phyloP scores from a whole-genome alignment of 768 basidiomycete genomes.

The Trametes punicea region DNA sequence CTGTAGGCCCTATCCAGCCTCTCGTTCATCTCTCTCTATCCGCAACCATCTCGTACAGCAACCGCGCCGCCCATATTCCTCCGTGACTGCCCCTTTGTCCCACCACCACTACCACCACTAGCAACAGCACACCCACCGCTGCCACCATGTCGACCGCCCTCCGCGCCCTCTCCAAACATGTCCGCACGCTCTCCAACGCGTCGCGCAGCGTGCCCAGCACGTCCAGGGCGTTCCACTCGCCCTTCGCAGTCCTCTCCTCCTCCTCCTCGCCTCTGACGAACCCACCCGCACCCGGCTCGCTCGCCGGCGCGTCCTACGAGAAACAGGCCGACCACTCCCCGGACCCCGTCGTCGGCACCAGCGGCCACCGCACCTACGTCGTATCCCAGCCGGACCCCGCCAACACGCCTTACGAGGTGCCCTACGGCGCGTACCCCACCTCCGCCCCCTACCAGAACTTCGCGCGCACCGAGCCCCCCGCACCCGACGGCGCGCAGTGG shows the following conservation, averaged over 20 bases:
- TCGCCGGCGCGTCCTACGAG: slow-evolving; percentile 45
- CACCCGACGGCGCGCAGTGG: slow-evolving; percentile 33
- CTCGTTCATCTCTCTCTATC: background rate
- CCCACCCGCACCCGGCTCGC: slow-evolving; percentile 28
- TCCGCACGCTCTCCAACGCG: slow-evolving; percentile 29
- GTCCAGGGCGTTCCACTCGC: slow-evolving; percentile 61
- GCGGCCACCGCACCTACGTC: slow-evolving; percentile 62
- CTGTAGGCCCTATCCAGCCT: background rate
- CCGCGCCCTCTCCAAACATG: slow-evolving; percentile 29
- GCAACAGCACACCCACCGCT: slow-evolving; percentile 6
- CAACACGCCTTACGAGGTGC: slow-evolving; percentile 62
- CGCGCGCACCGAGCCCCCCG: slow-evolving; percentile 39
- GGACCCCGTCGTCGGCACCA: slow-evolving; percentile 43
- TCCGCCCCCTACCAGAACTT: slow-evolving; percentile 40
- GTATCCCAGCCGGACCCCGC: slow-evolving; percentile 70
- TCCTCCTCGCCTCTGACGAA: slow-evolving; percentile 34
- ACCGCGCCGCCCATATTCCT: background rate
- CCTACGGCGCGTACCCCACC: slow-evolving; percentile 54
- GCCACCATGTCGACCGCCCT: slow-evolving; percentile 30
- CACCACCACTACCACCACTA: background rate
- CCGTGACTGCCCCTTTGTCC: background rate
- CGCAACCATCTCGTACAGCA: too few species aligned
- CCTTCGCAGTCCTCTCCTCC: slow-evolving; percentile 49
- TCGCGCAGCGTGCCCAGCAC: slow-evolving; percentile 22
- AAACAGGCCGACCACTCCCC: slow-evolving; percentile 54